These are phyloP conservation scores for Botrytis hyacinthi DNA, from an alignment of 2,329 filamentous ascomycete species.

Conservation along the genomic window DNA sequence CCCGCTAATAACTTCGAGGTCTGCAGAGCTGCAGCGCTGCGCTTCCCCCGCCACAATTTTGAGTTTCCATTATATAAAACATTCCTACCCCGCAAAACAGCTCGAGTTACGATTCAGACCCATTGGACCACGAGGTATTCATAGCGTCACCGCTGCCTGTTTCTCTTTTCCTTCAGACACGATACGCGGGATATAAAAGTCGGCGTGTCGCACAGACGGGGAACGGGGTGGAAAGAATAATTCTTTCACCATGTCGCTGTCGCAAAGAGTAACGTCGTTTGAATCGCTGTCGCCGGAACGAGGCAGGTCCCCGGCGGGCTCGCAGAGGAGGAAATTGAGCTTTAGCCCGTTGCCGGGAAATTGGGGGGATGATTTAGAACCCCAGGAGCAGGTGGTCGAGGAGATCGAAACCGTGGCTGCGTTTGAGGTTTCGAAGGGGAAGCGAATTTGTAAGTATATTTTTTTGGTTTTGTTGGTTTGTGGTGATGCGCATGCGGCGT, in stretches of 20 bases:
- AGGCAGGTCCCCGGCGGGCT: constrained; percentile 22
- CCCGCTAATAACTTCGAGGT: neutral
- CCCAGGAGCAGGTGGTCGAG: constrained; percentile 20
- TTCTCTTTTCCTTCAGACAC: neutral
- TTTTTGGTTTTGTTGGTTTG: neutral
- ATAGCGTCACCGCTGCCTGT: constrained; percentile 1
- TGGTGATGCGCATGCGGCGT: neutral
- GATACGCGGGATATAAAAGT: neutral
- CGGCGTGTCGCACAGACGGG: neutral
- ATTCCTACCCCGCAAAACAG: constrained; percentile 13
- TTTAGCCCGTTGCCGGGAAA: constrained; percentile 32
- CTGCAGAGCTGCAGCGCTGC: neutral
- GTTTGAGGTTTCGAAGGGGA: constrained; percentile 41
- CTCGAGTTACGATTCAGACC: neutral
- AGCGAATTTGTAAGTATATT: constrained; percentile 37
- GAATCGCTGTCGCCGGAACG: constrained; percentile 31
- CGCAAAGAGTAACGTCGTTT: constrained; percentile 30
- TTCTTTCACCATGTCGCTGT: constrained; percentile 26
- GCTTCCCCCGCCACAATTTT: neutral
- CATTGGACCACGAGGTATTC: constrained; percentile 5
- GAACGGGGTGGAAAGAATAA: neutral
- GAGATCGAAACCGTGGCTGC: constrained; percentile 35
- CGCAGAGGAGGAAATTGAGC: constrained; percentile 27
- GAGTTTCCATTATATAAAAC: constrained; percentile 13
- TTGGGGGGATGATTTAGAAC: constrained; percentile 21